Evolutionary conservation across 2,329 filamentous ascomycete genomes (phyloP).

Genomic region (Pseudogymnoascus sp.): DNA sequence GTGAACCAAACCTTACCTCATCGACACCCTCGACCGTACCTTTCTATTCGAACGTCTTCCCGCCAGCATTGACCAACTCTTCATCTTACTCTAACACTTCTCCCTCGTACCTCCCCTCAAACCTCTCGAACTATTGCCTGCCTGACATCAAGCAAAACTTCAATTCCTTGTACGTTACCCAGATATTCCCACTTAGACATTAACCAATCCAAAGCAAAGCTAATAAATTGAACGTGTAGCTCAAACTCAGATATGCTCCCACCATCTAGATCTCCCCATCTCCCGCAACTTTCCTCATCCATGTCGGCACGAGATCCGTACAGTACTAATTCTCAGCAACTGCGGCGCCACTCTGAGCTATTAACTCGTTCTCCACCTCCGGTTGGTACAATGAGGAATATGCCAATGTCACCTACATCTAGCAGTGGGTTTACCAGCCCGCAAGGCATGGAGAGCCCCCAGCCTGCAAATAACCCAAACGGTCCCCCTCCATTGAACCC

Average conservation of each 20-base stretch:
- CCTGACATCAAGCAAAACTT: constrained; percentile 28
- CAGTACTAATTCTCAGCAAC: constrained; percentile 22
- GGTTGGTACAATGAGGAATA: constrained; percentile 21
- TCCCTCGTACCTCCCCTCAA: constrained; percentile 23
- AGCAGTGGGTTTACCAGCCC: constrained; percentile 28
- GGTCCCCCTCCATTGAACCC: constrained; percentile 28
- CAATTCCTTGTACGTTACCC: constrained; percentile 9
- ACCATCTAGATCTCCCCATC: constrained; percentile 24
- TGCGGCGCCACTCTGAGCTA: constrained; percentile 24
- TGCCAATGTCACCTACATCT: constrained; percentile 27
- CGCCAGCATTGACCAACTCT: constrained; percentile 23
- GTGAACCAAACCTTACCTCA: constrained; percentile 24
- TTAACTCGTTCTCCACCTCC: constrained; percentile 26
- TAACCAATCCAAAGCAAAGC: neutral
- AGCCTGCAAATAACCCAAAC: constrained; percentile 11
- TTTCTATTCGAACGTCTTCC: constrained; percentile 26
- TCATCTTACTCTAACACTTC: constrained; percentile 24
- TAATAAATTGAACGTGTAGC: neutral
- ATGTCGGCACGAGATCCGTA: constrained; percentile 26
- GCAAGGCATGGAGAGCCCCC: constrained; percentile 25
- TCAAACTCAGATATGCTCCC: constrained; percentile 24
- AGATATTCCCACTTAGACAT: neutral
- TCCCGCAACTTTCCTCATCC: constrained; percentile 26
- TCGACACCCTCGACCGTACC: constrained; percentile 22
- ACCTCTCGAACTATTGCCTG: constrained; percentile 25